Conservation (phyloP, 352 stramenopile genomes). For the Sclerospora graminicola region DNA sequence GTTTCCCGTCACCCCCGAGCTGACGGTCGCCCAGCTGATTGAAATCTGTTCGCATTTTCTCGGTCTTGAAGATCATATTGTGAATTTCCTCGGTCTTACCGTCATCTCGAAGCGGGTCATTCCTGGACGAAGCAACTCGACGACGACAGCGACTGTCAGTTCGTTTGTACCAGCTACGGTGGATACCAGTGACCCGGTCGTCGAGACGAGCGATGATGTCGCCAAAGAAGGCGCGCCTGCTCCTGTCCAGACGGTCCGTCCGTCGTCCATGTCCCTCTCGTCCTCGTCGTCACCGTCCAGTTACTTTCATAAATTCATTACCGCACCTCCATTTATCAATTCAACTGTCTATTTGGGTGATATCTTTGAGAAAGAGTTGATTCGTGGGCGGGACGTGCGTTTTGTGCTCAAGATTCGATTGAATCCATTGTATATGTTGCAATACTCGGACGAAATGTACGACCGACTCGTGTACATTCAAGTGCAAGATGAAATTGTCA, state of each 20-base stretch:
- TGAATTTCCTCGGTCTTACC: conserved; percentile 60
- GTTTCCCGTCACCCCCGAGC: conserved; percentile 88
- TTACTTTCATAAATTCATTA: conserved; percentile 74
- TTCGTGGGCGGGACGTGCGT: conserved; percentile 80
- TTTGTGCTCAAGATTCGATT: conserved; percentile 93
- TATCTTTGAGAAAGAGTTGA: conserved; percentile 86
- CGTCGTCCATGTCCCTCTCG: conserved; percentile 20
- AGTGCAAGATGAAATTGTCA: conserved; percentile 88
- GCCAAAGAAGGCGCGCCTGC: conserved; percentile 9
- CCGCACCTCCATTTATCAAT: conserved; percentile 68
- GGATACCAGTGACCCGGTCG: conserved; percentile 19
- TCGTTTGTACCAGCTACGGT: conserved; percentile 26
- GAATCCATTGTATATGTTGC: conserved; percentile 61
- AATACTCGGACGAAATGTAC: conserved; percentile 81
- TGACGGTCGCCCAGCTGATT: conserved; percentile 85
- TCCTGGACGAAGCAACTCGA: conserved; percentile 15
- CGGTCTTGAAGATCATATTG: conserved; percentile 80
- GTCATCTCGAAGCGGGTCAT: conserved; percentile 40
- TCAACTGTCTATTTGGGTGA: conserved; percentile 84
- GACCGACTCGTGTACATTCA: conserved; percentile 84
- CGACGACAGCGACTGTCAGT: conserved; percentile 1
- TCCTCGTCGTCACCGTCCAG: conserved; percentile 30
- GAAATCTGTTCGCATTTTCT: conserved; percentile 90
- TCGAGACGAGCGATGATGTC: conserved; percentile 9
- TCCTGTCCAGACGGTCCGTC: conserved; percentile 11